phyloP scores from a whole-genome alignment of 1,139 yeast genomes.

The Diutina rugosa region DNA sequence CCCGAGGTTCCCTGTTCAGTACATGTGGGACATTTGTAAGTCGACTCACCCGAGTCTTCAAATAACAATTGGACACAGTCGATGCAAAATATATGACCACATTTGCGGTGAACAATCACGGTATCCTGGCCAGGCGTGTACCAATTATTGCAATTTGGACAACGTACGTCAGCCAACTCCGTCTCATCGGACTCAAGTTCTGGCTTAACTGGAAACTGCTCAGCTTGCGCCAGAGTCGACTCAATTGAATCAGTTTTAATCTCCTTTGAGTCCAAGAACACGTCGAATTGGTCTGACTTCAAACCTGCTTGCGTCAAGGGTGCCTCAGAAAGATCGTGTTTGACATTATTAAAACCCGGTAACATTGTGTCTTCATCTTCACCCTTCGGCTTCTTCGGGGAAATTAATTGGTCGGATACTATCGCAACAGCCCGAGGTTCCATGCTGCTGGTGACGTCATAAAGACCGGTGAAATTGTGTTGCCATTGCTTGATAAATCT shows the following conservation, averaged over 20 bases:
- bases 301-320: too few species aligned
- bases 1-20: background rate
- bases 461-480: background rate
- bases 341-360: too few species aligned
- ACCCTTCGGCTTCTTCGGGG: background rate
- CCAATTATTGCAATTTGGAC: background rate
- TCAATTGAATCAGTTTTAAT: background rate
- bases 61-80: conserved; percentile 46
- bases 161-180: background rate
- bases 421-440: background rate
- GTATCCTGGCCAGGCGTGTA: conserved; percentile 21
- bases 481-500: background rate
- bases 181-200: background rate
- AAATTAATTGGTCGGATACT: background rate
- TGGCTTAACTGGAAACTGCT: background rate
- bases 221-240: background rate
- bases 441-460: background rate
- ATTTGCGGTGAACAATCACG: conserved; percentile 35
- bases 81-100: conserved; percentile 63
- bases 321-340: too few species aligned
- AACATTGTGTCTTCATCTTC: background rate
- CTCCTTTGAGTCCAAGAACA: background rate
- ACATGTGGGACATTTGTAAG: background rate
- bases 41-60: conserved; percentile 18
- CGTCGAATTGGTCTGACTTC: background rate